These are phyloP conservation scores for Taphrina flavorubra DNA, from an alignment of 1,139 yeast species.

Conservation along the genomic window DNA sequence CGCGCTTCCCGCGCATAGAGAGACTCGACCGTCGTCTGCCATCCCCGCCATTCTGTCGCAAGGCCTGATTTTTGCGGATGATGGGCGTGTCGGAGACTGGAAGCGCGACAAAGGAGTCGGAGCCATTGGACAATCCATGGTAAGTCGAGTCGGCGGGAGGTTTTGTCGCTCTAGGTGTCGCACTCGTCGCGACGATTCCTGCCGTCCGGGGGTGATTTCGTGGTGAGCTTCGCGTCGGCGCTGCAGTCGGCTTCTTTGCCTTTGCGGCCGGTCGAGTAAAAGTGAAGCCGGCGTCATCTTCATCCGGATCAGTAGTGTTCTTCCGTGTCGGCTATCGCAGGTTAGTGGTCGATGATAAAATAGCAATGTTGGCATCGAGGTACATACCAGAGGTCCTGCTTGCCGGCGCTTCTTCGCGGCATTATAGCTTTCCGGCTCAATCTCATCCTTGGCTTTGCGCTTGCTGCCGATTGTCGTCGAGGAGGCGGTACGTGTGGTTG, in stretches of 20 bases:
- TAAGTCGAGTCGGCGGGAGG: slow-evolving; percentile 8
- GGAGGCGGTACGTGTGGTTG: not conserved
- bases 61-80: slow-evolving; percentile 53
- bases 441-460: slow-evolving; percentile 25
- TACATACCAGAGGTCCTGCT: slow-evolving; percentile 3
- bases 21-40: slow-evolving; percentile 50
- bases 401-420: slow-evolving; percentile 24
- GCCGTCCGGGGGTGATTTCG: slow-evolving; percentile 26
- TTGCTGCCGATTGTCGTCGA: slow-evolving; percentile 6
- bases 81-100: slow-evolving; percentile 57
- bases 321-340: not conserved
- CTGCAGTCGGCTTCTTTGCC: slow-evolving; percentile 18
- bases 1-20: slow-evolving; percentile 66
- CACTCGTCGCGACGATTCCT: not conserved
- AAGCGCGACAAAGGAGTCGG: slow-evolving; percentile 49
- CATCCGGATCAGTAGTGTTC: slow-evolving; percentile 22
- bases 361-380: not conserved
- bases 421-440: not conserved
- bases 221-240: slow-evolving; percentile 38
- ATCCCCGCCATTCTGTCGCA: slow-evolving; percentile 50
- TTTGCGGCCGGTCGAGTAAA: slow-evolving; percentile 40
- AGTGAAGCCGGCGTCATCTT: slow-evolving; percentile 41
- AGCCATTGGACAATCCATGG: slow-evolving; percentile 8
- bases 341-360: not conserved
- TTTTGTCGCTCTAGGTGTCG: slow-evolving; percentile 31